Evolutionary conservation across 345 rosid species (phyloP).

Genomic region (Brassica nigra): DNA sequence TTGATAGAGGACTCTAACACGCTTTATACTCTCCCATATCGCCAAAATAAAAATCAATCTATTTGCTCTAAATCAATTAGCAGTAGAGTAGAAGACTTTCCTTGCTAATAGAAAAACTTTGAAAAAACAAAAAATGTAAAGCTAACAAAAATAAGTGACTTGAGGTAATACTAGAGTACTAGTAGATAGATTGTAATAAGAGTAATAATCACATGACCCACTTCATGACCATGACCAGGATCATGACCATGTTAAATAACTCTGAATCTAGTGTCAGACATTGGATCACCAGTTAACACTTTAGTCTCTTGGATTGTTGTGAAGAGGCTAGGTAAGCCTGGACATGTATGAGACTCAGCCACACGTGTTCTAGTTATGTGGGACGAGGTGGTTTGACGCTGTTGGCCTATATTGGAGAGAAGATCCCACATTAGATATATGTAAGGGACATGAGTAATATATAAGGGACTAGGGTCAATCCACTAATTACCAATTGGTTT

Average conservation of each 20-base stretch:
- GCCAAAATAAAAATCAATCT: not conserved
- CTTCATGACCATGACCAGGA: not conserved
- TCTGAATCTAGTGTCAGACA: slow-evolving; percentile 29
- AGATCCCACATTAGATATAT: too few species aligned
- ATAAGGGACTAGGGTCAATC: too few species aligned
- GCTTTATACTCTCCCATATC: slow-evolving; percentile 15
- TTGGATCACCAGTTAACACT: slow-evolving; percentile 8
- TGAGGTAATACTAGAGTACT: not conserved
- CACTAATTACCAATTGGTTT: too few species aligned
- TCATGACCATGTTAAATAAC: slow-evolving; percentile 23
- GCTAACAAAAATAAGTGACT: not conserved
- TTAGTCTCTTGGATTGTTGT: slow-evolving; percentile 16
- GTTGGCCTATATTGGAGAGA: too few species aligned
- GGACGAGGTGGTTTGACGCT: slow-evolving; percentile 25
- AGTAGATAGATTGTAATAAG: not conserved
- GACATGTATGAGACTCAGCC: slow-evolving; percentile 22
- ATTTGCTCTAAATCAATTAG: not conserved
- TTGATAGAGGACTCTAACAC: slow-evolving; percentile 3
- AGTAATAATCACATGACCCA: slow-evolving; percentile 26
- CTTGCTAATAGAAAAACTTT: not conserved
- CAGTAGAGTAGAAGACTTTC: not conserved
- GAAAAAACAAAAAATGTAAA: not conserved
- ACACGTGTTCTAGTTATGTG: slow-evolving; percentile 28
- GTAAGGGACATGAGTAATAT: too few species aligned
- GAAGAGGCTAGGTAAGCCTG: not conserved